Evolutionary conservation across 1,284 basidiomycete genomes (phyloP), one percentile per base, ranked within the genome.

Genomic region (Pisolithus thermaeus): DNA sequence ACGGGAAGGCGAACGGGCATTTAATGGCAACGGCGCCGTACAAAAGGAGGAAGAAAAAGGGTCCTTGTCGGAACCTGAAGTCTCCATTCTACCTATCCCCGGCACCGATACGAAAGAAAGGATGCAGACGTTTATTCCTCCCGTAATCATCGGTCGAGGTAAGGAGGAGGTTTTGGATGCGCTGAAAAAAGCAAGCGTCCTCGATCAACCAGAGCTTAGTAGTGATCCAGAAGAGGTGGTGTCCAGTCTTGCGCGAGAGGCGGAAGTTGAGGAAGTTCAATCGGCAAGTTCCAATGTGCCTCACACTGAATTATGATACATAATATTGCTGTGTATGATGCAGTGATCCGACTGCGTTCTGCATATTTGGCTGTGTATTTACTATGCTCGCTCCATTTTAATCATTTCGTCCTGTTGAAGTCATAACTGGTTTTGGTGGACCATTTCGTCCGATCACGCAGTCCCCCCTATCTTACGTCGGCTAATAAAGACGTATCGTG

Each of bases 41-140:
- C 65, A 52, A 56, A 68, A 60, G 53, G 63, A 64, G 46, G 64
- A 65, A 56, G 56, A 59, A 3, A 66, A 67, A 56, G 63, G 56
- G 53, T 52, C 57, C 11, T 56, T 46, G 7, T 57, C 50, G 36
- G 61, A 64, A 46, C 64, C 58, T 57, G 61, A 56, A 56, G 72
- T 73, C 36, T 77, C 79, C 35, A 79, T 81, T 49, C 65, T 81
- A 28, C 81, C 83, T 4, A 65, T 79, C 25, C 63, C 71, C 61
- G 54, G 52, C 22, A 64, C 59, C 43, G 51, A 58, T 32, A 43
- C 37, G 22, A 64, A 63, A 22, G 57, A 59, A 49, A 66, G 66
- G 11, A 58, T 54, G 6, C 61, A 59, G 44, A 57, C 42, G 12
- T 69, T 61, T 47, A 44, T 64, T 4, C 66, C 68, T 3, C 71